Evolutionary conservation across 2,329 filamentous ascomycete species (phyloP).

Genomic region (Lasiodiplodia theobromae): DNA sequence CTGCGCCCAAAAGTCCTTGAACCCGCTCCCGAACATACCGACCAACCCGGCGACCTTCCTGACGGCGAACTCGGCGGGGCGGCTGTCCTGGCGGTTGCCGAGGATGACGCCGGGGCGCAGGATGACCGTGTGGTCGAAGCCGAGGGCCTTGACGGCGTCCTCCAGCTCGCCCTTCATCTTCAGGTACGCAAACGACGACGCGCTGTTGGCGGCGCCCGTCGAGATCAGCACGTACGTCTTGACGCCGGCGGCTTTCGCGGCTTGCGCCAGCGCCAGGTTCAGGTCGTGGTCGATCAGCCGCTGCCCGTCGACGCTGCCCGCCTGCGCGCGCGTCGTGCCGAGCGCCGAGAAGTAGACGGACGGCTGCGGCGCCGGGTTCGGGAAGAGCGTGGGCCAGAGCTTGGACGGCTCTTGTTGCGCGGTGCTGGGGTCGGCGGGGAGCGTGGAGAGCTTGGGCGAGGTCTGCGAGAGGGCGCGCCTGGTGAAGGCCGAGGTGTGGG

Average conservation of each 20-base stretch:
- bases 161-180: conserved; percentile 91
- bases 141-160: conserved; percentile 73
- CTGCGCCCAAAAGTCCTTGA: conserved; percentile 74
- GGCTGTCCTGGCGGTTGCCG: conserved; percentile 69
- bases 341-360: conserved; percentile 77
- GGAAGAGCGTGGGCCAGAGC: conserved; percentile 68
- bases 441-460: conserved; percentile 68
- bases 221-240: conserved; percentile 82
- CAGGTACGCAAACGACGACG: conserved; percentile 61
- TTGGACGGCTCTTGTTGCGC: conserved; percentile 43
- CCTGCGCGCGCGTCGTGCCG: conserved; percentile 78
- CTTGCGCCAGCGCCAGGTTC: conserved; percentile 78
- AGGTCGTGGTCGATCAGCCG: conserved; percentile 89
- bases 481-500: conserved; percentile 68
- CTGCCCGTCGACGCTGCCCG: conserved; percentile 79
- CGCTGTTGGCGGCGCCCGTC: conserved; percentile 59
- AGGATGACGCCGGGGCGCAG: conserved; percentile 77
- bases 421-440: conserved; percentile 64
- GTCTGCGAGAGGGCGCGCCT: conserved; percentile 65
- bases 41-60: conserved; percentile 64
- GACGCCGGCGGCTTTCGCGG: conserved; percentile 75
- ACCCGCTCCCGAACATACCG: conserved; percentile 49
- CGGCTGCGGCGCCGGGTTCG: conserved; percentile 65
- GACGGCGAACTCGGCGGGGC: conserved; percentile 65
- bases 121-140: conserved; percentile 80